Evolutionary conservation across 2,329 filamentous ascomycete species (phyloP), one percentile per base, ranked within the genome.

Genomic region (Ceratocystiopsis sp.): DNA sequence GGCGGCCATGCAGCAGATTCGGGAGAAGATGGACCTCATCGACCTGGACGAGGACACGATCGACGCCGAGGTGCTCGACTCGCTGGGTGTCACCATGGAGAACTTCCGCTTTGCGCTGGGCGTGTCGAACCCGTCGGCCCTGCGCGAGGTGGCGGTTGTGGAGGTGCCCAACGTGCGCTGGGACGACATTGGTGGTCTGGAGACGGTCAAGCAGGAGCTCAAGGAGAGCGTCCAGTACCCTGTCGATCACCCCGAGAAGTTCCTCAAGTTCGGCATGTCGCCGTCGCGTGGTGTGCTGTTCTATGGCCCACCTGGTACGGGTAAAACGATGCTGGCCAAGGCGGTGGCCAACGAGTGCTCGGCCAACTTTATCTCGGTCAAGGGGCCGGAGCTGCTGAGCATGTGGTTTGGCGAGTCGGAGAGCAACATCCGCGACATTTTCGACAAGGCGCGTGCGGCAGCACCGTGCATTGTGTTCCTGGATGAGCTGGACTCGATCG

Each of bases 321-420:
- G 91, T 94, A 98, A 98, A 75, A 98, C 91, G 49, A 78, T 98
- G 71, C 82, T 98, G 69, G 91, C 91, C 61, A 98, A 98, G 76
- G 91, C 91, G 55, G 91, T 98, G 53, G 91, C 91, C 67, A 98
- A 96, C 67, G 91, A 98, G 71, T 96, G 87, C 60, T 83, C 91
- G 48, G 91, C 91, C 73, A 98, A 98, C 72, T 98, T 98, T 69
- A 96, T 98, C 61, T 98, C 91, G 36, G 81, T 98, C 65, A 98
- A 98, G 78, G 91, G 91, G 48, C 93, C 91, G 45, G 91, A 98
- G 64, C 73, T 98, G 57, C 77, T 98, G 55, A 95, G 86, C 63
- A 98, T 98, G 91, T 98, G 91, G 91, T 98, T 98, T 59, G 91
- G 91, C 79, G 91, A 98, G 69, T 98, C 91, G 43, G 93, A 98